phyloP scores from a whole-genome alignment of 768 basidiomycete genomes.

The Lactifluus hygrophoroides region DNA sequence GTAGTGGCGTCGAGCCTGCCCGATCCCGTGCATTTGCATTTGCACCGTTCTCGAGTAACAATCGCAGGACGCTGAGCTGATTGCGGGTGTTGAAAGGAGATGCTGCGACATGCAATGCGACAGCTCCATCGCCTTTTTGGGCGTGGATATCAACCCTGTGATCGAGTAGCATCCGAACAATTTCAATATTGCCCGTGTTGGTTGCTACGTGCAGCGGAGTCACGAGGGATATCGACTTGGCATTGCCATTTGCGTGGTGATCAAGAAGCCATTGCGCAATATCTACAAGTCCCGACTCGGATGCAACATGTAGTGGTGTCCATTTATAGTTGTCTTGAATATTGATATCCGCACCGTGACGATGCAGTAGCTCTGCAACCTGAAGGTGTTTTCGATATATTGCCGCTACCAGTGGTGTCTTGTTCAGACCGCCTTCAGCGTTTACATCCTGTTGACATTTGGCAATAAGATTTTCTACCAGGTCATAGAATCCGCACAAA shows the following conservation, averaged over 20 bases:
- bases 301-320: not conserved
- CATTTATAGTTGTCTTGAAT: accelerated
- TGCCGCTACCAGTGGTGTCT: not conserved
- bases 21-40: not conserved
- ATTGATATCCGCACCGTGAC: not conserved
- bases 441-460: not conserved
- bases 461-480: not conserved
- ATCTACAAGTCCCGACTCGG: accelerated
- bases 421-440: not conserved
- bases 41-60: not conserved
- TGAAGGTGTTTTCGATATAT: not conserved
- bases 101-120: not conserved
- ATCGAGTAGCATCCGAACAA: not conserved
- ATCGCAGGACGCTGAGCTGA: not conserved
- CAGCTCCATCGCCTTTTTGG: not conserved
- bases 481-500: not conserved
- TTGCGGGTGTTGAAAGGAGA: accelerated
- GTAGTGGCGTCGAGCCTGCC: too few species aligned
- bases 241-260: not conserved
- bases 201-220: not conserved
- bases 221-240: accelerated
- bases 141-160: not conserved
- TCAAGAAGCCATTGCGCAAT: not conserved
- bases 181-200: not conserved
- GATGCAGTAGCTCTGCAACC: not conserved